phyloP scores from a whole-genome alignment of 2,329 filamentous ascomycete species.

The Fusarium sp. region DNA sequence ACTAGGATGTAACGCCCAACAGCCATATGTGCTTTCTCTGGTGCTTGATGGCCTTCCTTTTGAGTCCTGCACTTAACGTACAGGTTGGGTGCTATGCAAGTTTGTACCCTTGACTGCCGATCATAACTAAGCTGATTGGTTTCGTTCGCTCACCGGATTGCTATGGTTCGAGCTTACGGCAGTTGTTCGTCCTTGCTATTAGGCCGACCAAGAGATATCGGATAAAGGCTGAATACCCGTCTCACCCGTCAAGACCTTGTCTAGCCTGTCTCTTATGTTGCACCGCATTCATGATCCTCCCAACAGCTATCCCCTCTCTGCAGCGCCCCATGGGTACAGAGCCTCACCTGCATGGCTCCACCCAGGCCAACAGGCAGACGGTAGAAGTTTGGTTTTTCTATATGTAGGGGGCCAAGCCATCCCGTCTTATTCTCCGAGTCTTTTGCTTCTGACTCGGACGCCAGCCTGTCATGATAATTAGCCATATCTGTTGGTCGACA shows the following conservation, averaged over 20 bases:
- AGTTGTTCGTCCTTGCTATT: slow-evolving; percentile 35
- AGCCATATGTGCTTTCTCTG: slow-evolving; percentile 12
- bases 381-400: slow-evolving; percentile 28
- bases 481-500: slow-evolving; percentile 31
- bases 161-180: slow-evolving; percentile 28
- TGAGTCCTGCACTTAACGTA: slow-evolving; percentile 10
- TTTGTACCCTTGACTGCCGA: slow-evolving; percentile 21
- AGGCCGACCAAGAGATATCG: slow-evolving; percentile 14
- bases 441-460: slow-evolving; percentile 23
- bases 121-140: slow-evolving; percentile 35
- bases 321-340: slow-evolving; percentile 39
- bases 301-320: slow-evolving; percentile 28
- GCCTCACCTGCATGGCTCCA: slow-evolving; percentile 43
- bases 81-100: slow-evolving; percentile 7
- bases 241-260: slow-evolving; percentile 31
- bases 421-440: slow-evolving; percentile 26
- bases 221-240: slow-evolving; percentile 19
- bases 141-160: slow-evolving; percentile 5
- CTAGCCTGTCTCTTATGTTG: slow-evolving; percentile 27
- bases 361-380: slow-evolving; percentile 26
- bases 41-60: background rate
- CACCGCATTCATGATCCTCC: slow-evolving; percentile 40
- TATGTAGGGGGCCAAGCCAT: slow-evolving; percentile 45
- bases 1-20: slow-evolving; percentile 20
- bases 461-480: slow-evolving; percentile 44